These are phyloP conservation scores for Jaapia argillacea DNA, from an alignment of 768 basidiomycete species.

Conservation along the genomic window DNA sequence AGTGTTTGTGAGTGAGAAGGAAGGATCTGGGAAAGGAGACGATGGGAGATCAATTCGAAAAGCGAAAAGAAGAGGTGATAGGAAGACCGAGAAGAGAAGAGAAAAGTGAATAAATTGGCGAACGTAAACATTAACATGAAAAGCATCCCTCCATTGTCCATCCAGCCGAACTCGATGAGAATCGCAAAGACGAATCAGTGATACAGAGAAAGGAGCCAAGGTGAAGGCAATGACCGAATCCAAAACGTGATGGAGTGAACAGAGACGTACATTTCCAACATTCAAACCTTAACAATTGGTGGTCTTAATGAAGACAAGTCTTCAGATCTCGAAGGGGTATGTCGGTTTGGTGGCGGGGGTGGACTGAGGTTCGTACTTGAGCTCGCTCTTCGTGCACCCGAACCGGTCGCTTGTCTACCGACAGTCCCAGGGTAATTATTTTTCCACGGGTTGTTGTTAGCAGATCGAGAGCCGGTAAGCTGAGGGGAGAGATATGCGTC, in stretches of 20 bases:
- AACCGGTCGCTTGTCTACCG: constrained; percentile 3
- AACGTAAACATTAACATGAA: no score
- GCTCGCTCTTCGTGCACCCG: constrained; percentile 10
- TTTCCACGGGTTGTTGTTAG: constrained; percentile 2
- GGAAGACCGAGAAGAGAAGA: no score
- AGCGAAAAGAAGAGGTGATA: constrained; percentile 8
- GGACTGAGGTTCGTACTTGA: constrained; percentile 12
- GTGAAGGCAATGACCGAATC: constrained; percentile 21
- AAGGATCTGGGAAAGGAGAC: constrained; percentile 9
- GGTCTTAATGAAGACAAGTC: constrained; percentile 9
- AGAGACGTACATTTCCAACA: constrained; percentile 53
- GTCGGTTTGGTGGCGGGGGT: background rate
- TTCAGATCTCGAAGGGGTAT: background rate
- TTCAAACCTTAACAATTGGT: constrained; percentile 24
- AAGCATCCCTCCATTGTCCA: constrained; percentile 44
- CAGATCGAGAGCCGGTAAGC: background rate
- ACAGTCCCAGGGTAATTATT: constrained; percentile 6
- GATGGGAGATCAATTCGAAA: constrained; percentile 51
- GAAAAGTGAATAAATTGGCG: no score
- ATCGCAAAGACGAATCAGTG: constrained; percentile 13
- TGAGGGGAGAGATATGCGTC: no score
- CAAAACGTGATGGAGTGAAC: constrained; percentile 1
- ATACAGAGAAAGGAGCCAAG: constrained; percentile 14
- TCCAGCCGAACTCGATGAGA: constrained; percentile 6
- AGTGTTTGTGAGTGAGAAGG: background rate